Conservation (phyloP, 208 protist genomes). For the Acanthamoeba healyi region DNA sequence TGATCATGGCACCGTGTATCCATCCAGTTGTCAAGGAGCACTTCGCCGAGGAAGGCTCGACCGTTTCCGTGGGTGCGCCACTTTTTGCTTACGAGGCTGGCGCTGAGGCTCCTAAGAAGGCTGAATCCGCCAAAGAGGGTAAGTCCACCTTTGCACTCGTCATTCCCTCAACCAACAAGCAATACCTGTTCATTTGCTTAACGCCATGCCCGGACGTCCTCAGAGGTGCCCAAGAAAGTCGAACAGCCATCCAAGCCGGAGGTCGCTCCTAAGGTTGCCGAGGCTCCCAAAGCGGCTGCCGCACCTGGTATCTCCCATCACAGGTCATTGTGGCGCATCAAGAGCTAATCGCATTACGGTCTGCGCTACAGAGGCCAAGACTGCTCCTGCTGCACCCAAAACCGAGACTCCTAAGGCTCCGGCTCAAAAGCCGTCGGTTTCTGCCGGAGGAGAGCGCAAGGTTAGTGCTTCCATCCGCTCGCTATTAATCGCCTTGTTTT, state of each 20-base stretch:
- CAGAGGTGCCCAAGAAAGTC: background rate
- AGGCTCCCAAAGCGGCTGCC: conserved; percentile 13
- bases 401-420: background rate
- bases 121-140: background rate
- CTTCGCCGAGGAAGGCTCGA: conserved; percentile 75
- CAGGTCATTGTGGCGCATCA: too few species aligned
- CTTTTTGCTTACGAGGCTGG: conserved; percentile 70
- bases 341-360: too few species aligned
- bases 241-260: background rate
- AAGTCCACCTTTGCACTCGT: background rate
- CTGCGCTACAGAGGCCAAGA: background rate
- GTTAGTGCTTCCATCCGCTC: background rate
- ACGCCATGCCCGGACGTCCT: background rate
- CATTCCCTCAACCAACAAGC: too few species aligned
- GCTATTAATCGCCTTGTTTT: background rate
- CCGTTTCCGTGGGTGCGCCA: conserved; percentile 64
- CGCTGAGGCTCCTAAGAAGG: background rate
- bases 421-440: background rate
- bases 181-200: background rate
- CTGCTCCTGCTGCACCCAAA: conserved; percentile 11
- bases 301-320: background rate
- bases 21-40: conserved; percentile 69
- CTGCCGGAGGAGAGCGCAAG: conserved; percentile 52
- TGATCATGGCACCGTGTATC: too few species aligned
- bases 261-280: background rate